Evolutionary conservation across 805 yeast genomes (phyloP).

Genomic region (Scheffersomyces coipomensis): DNA sequence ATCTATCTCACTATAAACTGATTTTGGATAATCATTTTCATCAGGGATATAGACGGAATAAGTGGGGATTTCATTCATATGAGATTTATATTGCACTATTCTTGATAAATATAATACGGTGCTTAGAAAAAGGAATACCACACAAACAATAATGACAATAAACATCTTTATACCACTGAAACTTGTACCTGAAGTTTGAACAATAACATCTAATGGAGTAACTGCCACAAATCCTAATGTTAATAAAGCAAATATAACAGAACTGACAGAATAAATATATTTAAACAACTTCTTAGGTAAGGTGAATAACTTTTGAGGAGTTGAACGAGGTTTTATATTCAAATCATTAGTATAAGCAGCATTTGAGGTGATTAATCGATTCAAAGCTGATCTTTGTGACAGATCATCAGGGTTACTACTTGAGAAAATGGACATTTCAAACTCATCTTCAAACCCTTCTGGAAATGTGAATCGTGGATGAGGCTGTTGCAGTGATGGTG

Average conservation of each 20-base stretch:
- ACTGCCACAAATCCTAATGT: conserved; percentile 61
- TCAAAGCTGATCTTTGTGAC: neutral
- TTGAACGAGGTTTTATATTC: neutral
- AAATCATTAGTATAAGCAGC: neutral
- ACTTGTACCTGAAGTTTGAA: conserved; percentile 49
- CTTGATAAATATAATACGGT: conserved; percentile 57
- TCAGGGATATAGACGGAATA: conserved; percentile 61
- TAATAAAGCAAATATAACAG: conserved; percentile 18
- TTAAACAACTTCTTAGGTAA: conserved; percentile 19
- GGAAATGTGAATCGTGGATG: neutral
- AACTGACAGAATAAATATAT: conserved; percentile 29
- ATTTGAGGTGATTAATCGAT: neutral
- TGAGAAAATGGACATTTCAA: neutral
- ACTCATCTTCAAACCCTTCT: neutral
- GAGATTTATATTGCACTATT: conserved; percentile 52
- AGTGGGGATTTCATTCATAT: conserved; percentile 76
- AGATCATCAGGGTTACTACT: neutral
- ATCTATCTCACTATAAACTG: conserved; percentile 23
- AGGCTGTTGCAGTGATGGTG: neutral
- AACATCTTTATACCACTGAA: conserved; percentile 76
- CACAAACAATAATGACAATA: conserved; percentile 73
- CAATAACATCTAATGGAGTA: conserved; percentile 77
- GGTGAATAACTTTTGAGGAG: conserved; percentile 6
- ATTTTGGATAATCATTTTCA: conserved; percentile 46
- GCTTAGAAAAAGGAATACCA: conserved; percentile 52